Evolutionary conservation across 73 alveolate species (phyloP).

Genomic region (Symbiodinium natans): DNA sequence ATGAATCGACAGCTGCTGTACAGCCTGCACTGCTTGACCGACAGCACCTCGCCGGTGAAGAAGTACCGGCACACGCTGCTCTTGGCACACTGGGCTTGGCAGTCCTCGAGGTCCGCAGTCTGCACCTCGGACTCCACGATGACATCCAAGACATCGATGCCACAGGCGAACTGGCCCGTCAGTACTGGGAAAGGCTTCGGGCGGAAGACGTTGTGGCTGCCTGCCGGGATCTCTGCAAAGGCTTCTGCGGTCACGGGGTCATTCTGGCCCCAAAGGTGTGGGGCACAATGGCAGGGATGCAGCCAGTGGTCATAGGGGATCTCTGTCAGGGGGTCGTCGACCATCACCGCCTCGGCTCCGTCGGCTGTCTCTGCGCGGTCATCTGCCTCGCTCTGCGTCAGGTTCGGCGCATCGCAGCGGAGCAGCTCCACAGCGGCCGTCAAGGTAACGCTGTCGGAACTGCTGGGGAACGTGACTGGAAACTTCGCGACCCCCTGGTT

Average conservation of each 20-base stretch:
- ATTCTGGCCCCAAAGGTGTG: slow-evolving; percentile 14
- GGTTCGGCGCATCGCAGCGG: neutral
- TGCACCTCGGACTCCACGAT: neutral
- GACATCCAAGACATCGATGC: neutral
- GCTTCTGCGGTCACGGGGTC: slow-evolving; percentile 31
- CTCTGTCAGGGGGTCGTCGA: slow-evolving; percentile 23
- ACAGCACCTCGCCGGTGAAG: neutral
- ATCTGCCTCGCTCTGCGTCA: neutral
- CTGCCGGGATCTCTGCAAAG: slow-evolving; percentile 28
- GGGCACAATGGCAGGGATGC: slow-evolving; percentile 53
- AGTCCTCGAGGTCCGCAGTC: neutral
- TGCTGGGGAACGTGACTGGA: neutral
- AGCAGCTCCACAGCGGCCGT: neutral
- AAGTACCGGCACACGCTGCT: neutral
- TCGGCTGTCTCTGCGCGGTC: neutral
- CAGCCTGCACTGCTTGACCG: slow-evolving; percentile 20
- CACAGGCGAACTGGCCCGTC: slow-evolving; percentile 20
- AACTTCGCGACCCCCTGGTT: neutral
- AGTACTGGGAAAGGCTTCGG: slow-evolving; percentile 2
- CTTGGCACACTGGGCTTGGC: neutral
- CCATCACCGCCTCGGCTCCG: slow-evolving; percentile 1
- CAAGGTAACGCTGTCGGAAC: neutral
- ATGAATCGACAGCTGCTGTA: neutral
- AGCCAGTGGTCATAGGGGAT: slow-evolving; percentile 9
- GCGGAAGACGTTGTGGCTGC: neutral